These are phyloP conservation scores for Brettanomyces bruxellensis DNA, from an alignment of 805 yeast species.

Conservation along the genomic window DNA sequence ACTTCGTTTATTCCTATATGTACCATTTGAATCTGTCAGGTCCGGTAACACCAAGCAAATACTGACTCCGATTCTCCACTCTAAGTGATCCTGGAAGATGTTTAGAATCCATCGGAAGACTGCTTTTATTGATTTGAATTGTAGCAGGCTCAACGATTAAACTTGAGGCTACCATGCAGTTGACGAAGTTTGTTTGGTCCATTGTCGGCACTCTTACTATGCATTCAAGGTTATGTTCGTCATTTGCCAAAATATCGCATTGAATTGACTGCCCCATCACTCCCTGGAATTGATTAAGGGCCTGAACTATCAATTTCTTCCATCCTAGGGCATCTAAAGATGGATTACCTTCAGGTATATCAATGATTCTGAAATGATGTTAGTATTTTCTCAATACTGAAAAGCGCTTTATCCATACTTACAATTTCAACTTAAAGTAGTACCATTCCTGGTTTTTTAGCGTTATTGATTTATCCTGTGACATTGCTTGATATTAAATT, in stretches of 20 bases:
- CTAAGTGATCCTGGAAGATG: conserved; percentile 5
- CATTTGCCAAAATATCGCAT: conserved; percentile 15
- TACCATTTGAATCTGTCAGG: conserved; percentile 16
- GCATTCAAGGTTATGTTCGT: conserved; percentile 1
- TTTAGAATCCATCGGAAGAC: neutral
- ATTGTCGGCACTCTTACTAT: conserved; percentile 16
- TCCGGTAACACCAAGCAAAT: conserved; percentile 17
- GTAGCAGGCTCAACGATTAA: neutral
- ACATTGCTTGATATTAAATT: neutral
- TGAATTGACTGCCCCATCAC: conserved; percentile 18
- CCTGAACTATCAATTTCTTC: conserved; percentile 15
- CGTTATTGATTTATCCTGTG: neutral
- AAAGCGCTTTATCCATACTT: conserved; percentile 2
- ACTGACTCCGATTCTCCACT: conserved; percentile 12
- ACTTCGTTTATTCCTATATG: neutral
- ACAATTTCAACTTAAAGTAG: conserved; percentile 9
- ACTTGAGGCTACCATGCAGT: conserved; percentile 10
- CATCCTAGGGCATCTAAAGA: conserved; percentile 15
- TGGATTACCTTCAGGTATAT: neutral
- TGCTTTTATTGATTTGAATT: neutral
- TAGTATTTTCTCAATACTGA: conserved; percentile 1
- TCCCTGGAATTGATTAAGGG: conserved; percentile 19
- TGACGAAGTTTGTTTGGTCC: conserved; percentile 12
- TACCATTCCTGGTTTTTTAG: conserved; percentile 8
- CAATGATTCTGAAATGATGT: neutral